Conservation (phyloP, 2,329 filamentous ascomycete species). For the Trichophyton rubrum region DNA sequence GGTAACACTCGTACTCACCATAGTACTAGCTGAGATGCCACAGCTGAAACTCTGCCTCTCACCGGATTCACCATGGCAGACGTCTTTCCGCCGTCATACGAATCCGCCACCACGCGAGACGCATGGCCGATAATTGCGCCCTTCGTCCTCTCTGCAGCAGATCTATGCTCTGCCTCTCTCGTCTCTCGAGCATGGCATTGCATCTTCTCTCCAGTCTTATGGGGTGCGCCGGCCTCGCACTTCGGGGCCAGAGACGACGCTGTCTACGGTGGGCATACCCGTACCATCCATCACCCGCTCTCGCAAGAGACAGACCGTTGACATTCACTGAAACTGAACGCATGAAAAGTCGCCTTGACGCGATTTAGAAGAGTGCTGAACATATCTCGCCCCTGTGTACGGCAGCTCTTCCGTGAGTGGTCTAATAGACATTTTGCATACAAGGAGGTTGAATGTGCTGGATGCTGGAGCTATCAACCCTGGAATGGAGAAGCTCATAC, state of each 20-base stretch:
- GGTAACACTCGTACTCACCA: background rate
- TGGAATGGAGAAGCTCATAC: slow-evolving; percentile 43
- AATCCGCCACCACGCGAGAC: slow-evolving; percentile 43
- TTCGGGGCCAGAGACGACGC: slow-evolving; percentile 49
- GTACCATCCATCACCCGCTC: background rate
- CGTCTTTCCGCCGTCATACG: slow-evolving; percentile 48
- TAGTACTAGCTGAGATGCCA: background rate
- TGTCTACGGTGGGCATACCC: slow-evolving; percentile 38
- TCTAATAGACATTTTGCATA: slow-evolving; percentile 40
- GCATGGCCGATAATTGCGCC: slow-evolving; percentile 44
- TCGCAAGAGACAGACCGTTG: background rate
- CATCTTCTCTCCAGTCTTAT: slow-evolving; percentile 47
- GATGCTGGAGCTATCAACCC: slow-evolving; percentile 43
- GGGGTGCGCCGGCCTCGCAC: slow-evolving; percentile 51
- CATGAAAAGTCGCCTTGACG: slow-evolving; percentile 43
- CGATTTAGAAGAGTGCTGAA: slow-evolving; percentile 46
- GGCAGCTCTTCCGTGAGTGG: slow-evolving; percentile 47
- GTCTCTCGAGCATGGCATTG: slow-evolving; percentile 47
- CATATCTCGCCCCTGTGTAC: slow-evolving; percentile 40
- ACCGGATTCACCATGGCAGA: slow-evolving; percentile 35
- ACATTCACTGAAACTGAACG: background rate
- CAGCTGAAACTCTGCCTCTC: background rate
- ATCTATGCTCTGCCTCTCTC: slow-evolving; percentile 44
- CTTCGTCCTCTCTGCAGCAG: slow-evolving; percentile 43
- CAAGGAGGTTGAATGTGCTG: slow-evolving; percentile 41